Percentiles rank a stretch among this genome's conserved stretches.
phyloP scores from a whole-genome alignment of 2,329 filamentous ascomycete genomes.

The Exutisphaerella laricina region DNA sequence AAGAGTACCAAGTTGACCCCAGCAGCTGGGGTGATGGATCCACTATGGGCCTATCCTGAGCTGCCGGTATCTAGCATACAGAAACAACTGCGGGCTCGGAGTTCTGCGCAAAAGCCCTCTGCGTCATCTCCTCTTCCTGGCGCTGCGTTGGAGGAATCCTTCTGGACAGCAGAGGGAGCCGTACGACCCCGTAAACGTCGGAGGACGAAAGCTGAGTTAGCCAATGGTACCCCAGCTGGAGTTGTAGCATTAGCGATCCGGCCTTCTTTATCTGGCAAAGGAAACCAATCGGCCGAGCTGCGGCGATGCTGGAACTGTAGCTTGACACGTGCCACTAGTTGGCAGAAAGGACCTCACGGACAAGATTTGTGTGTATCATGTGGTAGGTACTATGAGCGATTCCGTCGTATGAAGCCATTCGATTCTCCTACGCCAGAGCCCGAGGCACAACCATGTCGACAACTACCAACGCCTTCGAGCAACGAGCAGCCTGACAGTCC shows the following conservation, averaged over 20 bases:
- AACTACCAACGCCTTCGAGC: too few species aligned
- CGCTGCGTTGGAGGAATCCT: constrained; percentile 14
- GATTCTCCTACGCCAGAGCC: constrained; percentile 18
- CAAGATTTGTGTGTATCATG: constrained; percentile 28
- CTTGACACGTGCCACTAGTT: constrained; percentile 20
- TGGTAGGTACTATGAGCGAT: constrained; percentile 28
- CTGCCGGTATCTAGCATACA: constrained; percentile 9
- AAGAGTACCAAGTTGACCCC: background rate
- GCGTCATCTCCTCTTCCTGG: constrained; percentile 11
- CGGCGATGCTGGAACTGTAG: constrained; percentile 28
- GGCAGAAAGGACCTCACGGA: constrained; percentile 28
- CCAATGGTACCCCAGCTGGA: background rate
- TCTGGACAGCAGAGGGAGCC: constrained; percentile 18
- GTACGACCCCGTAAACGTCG: constrained; percentile 1
- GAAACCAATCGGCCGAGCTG: constrained; percentile 4
- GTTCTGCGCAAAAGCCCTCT: constrained; percentile 8
- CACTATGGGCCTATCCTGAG: constrained; percentile 27
- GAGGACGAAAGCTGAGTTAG: background rate
- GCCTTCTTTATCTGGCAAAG: constrained; percentile 4
- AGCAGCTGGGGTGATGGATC: constrained; percentile 13
- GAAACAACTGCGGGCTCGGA: constrained; percentile 14
- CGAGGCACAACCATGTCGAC: background rate
- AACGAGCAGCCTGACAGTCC: too few species aligned
- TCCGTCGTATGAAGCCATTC: constrained; percentile 27
- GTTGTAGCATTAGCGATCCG: background rate